Base-by-base conservation (phyloP, 75 land plant species). In the Selaginella tamariscina region DNA sequence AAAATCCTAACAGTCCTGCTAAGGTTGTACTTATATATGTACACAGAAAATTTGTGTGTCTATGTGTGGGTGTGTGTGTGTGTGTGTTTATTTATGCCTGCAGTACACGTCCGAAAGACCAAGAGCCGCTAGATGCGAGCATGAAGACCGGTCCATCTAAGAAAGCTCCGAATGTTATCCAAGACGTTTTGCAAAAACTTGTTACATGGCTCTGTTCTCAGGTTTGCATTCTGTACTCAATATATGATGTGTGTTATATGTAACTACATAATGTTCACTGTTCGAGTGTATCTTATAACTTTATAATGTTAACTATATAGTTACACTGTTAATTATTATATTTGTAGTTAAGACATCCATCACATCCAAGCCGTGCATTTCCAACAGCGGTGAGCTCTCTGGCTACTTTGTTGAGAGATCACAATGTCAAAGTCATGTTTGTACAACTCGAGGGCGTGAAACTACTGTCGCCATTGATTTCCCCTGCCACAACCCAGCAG, bases 401-500 rank as follows among this genome's bases (percentile, higher is more conserved):
- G 71, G 88, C 98, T 31, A 78, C 84, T 20, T 70, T 93, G 72
- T 70, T 93, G 31, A 87, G 82, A 33, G 87, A 83, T 64, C 74
- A 85, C 11, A 33, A 68, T 32, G 98, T 89, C 26, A 79, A 94
- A 71, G 73, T 82, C 54, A 81, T 82, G 30, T 93, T 93, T 80
- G 86, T 93, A 44, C 71, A 80, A 73, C 78, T 82, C 26, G 98
- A 89, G 74, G 98, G 98, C 24, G 81, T 87, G 66, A 85, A 89
- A 73, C 78, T 89, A 70, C 80, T 93, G 15, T 64, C 81, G 64
- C 95, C 98, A 33, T 72, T 93, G 65, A 85, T 93, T 65, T 75
- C 88, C 65, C 90, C 98, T n/a, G 95, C 98, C 70, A 82, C 96
- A 62, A 90, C 78, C 68, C 98, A 93, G 76, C 98, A 93, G 67